A percentile compares a stretch with the other conserved stretches of the same genome.
phyloP scores from a whole-genome alignment of 345 rosid genomes.

The Anacardium occidentale region DNA sequence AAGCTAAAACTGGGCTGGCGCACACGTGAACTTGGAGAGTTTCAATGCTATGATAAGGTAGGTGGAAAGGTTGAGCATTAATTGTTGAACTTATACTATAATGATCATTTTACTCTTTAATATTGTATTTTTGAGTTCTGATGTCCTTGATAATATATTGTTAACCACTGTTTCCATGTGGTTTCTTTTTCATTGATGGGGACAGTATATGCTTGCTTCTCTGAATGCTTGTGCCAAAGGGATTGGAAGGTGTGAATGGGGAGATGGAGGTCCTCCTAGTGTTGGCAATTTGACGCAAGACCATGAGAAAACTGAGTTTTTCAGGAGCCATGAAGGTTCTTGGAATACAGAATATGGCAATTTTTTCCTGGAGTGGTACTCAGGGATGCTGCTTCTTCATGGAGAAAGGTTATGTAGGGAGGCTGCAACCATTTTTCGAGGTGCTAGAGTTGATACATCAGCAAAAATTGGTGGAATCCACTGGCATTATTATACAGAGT shows the following conservation, averaged over 20 bases:
- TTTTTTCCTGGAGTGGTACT: slow-evolving; percentile 57
- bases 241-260: slow-evolving; percentile 46
- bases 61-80: slow-evolving; percentile 1
- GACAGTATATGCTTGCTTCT: slow-evolving; percentile 52
- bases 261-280: slow-evolving; percentile 40
- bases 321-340: slow-evolving; percentile 39
- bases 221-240: slow-evolving; percentile 42
- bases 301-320: slow-evolving; percentile 44
- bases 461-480: slow-evolving; percentile 47
- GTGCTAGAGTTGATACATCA: slow-evolving; percentile 34
- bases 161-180: background rate
- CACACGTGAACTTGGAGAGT: slow-evolving; percentile 46
- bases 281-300: slow-evolving; percentile 36
- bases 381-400: slow-evolving; percentile 45
- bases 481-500: slow-evolving; percentile 46
- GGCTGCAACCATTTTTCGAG: slow-evolving; percentile 40
- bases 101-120: background rate
- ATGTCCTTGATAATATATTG: background rate
- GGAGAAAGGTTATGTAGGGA: slow-evolving; percentile 50
- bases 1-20: slow-evolving; percentile 40
- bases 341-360: slow-evolving; percentile 45
- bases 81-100: background rate
- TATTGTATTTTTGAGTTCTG: background rate
- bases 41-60: slow-evolving; percentile 63
- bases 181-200: slow-evolving; percentile 5